Conservation (phyloP, 2,329 filamentous ascomycete genomes). For the Hypocrella siamensis region DNA sequence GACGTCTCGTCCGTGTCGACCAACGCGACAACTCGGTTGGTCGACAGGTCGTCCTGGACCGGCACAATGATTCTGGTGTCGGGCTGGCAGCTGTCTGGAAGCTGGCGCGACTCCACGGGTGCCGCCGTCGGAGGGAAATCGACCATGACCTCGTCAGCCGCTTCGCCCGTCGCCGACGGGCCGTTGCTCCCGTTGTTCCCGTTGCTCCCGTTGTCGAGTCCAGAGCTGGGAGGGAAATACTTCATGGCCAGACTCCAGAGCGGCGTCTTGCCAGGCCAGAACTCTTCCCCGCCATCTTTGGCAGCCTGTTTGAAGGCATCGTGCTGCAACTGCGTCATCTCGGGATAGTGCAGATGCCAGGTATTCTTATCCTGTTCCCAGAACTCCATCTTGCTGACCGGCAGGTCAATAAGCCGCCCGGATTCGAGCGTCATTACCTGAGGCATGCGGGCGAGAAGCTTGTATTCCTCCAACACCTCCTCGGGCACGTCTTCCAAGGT, state of each 20-base stretch:
- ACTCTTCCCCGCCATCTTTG: slow-evolving; percentile 31
- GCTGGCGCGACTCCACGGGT: slow-evolving; percentile 10
- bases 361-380: slow-evolving; percentile 41
- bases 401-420: slow-evolving; percentile 40
- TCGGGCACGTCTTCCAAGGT: slow-evolving; percentile 20
- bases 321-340: slow-evolving; percentile 45
- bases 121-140: slow-evolving; percentile 17
- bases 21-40: slow-evolving; percentile 40
- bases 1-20: slow-evolving; percentile 53
- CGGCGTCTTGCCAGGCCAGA: slow-evolving; percentile 31
- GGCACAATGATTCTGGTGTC: slow-evolving; percentile 21
- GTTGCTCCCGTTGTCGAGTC: too few species aligned
- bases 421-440: slow-evolving; percentile 31
- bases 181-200: slow-evolving; percentile 8
- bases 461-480: slow-evolving; percentile 25
- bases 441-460: slow-evolving; percentile 31
- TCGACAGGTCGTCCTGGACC: slow-evolving; percentile 13
- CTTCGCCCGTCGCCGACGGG: too few species aligned
- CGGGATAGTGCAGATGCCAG: slow-evolving; percentile 47
- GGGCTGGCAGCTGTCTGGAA: slow-evolving; percentile 20
- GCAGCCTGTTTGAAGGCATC: slow-evolving; percentile 39
- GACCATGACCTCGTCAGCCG: slow-evolving; percentile 10
- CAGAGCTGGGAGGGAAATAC: slow-evolving; percentile 40
- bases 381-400: slow-evolving; percentile 38
- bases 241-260: slow-evolving; percentile 43